A percentile compares a stretch with the other conserved stretches of the same genome.
These are phyloP conservation scores for Dactylorhiza incarnata DNA, from an alignment of 106 monocot species.

Conservation along the genomic window DNA sequence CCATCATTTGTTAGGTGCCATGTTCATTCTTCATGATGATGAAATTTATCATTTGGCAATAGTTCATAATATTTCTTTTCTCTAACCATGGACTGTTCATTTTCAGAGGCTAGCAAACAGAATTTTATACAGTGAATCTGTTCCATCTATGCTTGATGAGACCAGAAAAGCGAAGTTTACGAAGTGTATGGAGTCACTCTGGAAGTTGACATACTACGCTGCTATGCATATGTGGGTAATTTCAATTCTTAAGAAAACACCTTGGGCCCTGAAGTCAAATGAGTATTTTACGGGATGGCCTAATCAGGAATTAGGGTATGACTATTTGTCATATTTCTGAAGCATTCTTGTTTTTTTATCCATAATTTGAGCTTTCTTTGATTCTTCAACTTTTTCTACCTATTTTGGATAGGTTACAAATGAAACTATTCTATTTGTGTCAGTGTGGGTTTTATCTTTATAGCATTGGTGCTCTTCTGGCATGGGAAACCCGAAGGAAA, in stretches of 20 bases:
- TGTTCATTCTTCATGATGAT: background rate
- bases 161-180: constrained; percentile 43
- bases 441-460: constrained; percentile 89
- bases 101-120: constrained; percentile 37
- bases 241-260: constrained; percentile 43
- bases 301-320: constrained; percentile 68
- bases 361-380: background rate
- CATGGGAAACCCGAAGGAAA: constrained; percentile 94
- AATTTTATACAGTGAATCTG: constrained; percentile 18
- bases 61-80: background rate
- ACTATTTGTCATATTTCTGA: background rate
- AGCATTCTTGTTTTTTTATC: background rate
- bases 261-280: constrained; percentile 58
- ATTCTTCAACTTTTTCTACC: background rate
- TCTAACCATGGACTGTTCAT: background rate
- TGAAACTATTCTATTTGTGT: constrained; percentile 98
- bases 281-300: constrained; percentile 80
- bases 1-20: no score
- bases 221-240: constrained; percentile 55
- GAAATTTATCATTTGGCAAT: background rate
- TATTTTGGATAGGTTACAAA: constrained; percentile 27
- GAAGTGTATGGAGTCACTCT: constrained; percentile 75
- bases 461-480: constrained; percentile 73
- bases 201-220: constrained; percentile 78
- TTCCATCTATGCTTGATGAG: constrained; percentile 28